These are phyloP conservation scores for Arthroderma uncinatum DNA, from an alignment of 2,329 filamentous ascomycete species.

Conservation along the genomic window DNA sequence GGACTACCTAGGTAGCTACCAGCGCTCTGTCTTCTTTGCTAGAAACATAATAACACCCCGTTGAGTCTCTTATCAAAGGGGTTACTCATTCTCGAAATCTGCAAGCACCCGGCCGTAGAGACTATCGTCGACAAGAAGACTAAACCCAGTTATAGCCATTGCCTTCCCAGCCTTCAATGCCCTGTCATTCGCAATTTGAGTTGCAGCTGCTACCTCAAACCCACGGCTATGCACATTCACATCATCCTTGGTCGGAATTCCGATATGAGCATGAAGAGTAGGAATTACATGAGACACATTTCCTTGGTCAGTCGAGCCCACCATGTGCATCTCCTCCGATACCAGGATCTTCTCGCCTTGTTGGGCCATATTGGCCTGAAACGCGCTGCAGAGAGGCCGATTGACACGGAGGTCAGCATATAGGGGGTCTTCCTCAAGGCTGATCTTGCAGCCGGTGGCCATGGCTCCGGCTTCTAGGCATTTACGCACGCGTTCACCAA, in stretches of 20 bases:
- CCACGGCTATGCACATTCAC: constrained; percentile 7
- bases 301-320: constrained; percentile 8
- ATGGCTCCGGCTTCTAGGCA: constrained; percentile 10
- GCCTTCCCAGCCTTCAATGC: constrained; percentile 9
- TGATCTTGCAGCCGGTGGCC: constrained; percentile 9
- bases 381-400: constrained; percentile 5
- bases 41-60: too few species aligned
- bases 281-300: constrained; percentile 29
- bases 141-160: constrained; percentile 10
- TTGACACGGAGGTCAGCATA: constrained; percentile 9
- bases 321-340: neutral
- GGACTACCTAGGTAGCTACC: too few species aligned
- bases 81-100: constrained; percentile 8
- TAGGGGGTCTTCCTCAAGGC: constrained; percentile 6
- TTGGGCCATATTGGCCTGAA: neutral
- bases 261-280: constrained; percentile 37
- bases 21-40: too few species aligned
- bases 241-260: constrained; percentile 29
- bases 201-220: constrained; percentile 9
- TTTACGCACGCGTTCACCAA: constrained; percentile 12
- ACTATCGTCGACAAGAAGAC: constrained; percentile 6
- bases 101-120: constrained; percentile 5
- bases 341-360: constrained; percentile 1
- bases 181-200: constrained; percentile 6
- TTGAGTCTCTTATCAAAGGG: too few species aligned